Conservation (phyloP, 495 filamentous ascomycete species). For the Neurospora sp. region DNA sequence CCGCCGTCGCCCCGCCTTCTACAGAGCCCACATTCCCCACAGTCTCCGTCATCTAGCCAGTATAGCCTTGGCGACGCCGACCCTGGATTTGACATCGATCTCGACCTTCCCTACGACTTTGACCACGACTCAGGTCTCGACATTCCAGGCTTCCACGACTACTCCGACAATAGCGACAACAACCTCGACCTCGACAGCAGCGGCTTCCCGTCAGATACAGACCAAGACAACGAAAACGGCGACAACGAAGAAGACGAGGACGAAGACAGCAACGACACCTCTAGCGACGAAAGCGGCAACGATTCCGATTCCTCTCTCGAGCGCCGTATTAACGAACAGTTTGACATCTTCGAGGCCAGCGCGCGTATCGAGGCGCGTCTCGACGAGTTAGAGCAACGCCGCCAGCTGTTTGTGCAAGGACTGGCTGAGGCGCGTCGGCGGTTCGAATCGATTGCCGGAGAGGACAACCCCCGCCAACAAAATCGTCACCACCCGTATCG, state of each 20-base stretch:
- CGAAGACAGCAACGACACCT: not conserved
- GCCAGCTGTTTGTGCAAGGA: not conserved
- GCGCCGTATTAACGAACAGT: not conserved
- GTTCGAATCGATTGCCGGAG: not conserved
- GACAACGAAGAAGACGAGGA: not conserved
- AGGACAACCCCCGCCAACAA: not conserved
- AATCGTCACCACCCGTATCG: constrained; percentile 1
- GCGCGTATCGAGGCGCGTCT: not conserved
- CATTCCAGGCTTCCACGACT: not conserved
- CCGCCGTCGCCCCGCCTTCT: not conserved
- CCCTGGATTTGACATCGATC: not conserved
- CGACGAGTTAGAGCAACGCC: not conserved
- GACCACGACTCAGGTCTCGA: not conserved
- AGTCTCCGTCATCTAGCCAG: not conserved
- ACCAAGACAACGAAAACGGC: not conserved
- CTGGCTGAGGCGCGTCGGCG: not conserved
- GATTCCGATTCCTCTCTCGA: not conserved
- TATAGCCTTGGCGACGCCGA: not conserved
- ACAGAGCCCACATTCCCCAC: not conserved
- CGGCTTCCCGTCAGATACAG: not conserved
- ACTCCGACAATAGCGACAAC: not conserved
- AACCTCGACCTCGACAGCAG: not conserved
- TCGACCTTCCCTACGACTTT: not conserved
- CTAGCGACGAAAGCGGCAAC: not conserved
- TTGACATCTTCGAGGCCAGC: not conserved